phyloP scores from a whole-genome alignment of 331 rosid species.

The Quercus lobata region DNA sequence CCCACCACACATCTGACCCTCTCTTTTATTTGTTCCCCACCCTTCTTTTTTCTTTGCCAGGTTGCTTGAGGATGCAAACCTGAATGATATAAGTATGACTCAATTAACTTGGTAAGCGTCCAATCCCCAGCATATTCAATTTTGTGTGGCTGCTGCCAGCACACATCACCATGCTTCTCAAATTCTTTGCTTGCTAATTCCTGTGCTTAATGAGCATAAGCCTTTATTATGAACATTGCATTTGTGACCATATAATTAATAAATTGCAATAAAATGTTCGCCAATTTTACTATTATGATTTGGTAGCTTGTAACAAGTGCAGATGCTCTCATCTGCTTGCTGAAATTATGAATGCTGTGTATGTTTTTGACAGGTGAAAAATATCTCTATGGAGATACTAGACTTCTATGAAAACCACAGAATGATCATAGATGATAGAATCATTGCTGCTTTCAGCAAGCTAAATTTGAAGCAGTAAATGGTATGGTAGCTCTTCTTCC shows the following conservation, averaged over 20 bases:
- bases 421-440: too few species aligned
- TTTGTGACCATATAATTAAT: background rate
- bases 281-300: too few species aligned
- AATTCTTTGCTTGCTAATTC: background rate
- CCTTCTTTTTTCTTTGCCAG: constrained; percentile 34
- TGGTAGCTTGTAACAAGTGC: too few species aligned
- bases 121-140: background rate
- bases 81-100: constrained; percentile 69
- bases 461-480: constrained; percentile 35
- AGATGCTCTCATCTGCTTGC: too few species aligned
- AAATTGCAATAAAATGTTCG: constrained; percentile 3
- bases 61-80: constrained; percentile 83
- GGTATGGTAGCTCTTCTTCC: background rate
- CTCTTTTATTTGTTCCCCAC: too few species aligned
- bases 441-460: too few species aligned
- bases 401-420: too few species aligned
- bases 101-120: constrained; percentile 73
- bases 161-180: background rate
- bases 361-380: too few species aligned
- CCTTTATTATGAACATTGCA: background rate
- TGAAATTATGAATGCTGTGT: too few species aligned
- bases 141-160: background rate
- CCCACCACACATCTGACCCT: too few species aligned
- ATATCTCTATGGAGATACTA: too few species aligned
- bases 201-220: background rate